Percentiles rank a stretch among this genome's conserved stretches.
phyloP scores from a whole-genome alignment of 2,329 filamentous ascomycete species.

The Metarhizium anisopliae region DNA sequence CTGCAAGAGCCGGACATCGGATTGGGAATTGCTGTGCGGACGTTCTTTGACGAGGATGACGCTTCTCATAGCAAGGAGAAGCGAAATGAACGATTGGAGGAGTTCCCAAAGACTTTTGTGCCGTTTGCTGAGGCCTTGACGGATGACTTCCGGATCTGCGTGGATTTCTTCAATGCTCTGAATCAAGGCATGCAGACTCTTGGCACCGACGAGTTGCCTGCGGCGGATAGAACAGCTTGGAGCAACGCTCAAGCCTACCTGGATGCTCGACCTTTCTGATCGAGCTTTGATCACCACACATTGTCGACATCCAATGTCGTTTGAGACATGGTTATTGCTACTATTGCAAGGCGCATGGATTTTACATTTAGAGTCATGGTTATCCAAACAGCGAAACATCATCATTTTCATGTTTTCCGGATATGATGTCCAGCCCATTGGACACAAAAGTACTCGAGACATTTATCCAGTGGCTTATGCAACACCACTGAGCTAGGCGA shows the following conservation, averaged over 20 bases:
- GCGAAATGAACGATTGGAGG: constrained; percentile 34
- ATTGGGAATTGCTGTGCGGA: constrained; percentile 71
- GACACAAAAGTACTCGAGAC: not conserved
- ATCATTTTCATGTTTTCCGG: not conserved
- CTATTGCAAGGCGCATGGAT: not conserved
- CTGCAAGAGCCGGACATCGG: constrained; percentile 62
- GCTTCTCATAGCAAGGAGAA: constrained; percentile 43
- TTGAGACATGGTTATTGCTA: not conserved
- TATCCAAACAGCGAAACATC: not conserved
- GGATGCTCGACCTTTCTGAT: constrained; percentile 30
- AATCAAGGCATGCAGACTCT: constrained; percentile 48
- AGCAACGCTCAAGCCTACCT: constrained; percentile 46
- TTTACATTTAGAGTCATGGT: not conserved
- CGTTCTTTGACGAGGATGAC: constrained; percentile 65
- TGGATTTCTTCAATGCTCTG: constrained; percentile 49
- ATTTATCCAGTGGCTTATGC: not conserved
- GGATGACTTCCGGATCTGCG: constrained; percentile 51
- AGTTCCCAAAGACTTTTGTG: constrained; percentile 45
- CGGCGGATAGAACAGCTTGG: constrained; percentile 42
- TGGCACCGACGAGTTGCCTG: constrained; percentile 35
- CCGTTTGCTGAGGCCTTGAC: constrained; percentile 48
- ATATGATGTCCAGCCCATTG: not conserved
- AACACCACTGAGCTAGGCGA: not conserved
- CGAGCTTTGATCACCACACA: not conserved
- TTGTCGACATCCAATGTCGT: not conserved